Evolutionary conservation across 2,329 filamentous ascomycete genomes (phyloP).

Genomic region (Monilinia vaccinii-corymbosi): DNA sequence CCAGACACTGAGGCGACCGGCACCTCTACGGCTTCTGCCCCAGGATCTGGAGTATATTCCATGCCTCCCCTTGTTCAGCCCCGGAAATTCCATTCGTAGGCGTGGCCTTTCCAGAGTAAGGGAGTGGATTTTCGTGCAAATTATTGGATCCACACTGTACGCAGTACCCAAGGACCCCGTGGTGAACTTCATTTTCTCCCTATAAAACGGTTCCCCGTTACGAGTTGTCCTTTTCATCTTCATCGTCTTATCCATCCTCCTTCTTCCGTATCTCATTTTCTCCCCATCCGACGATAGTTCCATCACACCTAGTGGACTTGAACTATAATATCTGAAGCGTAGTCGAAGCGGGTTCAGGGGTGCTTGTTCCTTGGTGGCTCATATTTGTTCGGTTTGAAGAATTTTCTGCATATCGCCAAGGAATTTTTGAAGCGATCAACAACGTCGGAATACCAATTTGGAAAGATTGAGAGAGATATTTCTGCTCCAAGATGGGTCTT

Average conservation of each 20-base stretch:
- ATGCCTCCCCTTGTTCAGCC: background rate
- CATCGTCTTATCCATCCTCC: background rate
- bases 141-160: conserved; percentile 4
- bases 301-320: background rate
- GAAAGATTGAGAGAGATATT: background rate
- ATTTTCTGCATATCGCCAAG: conserved; percentile 2
- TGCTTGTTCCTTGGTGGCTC: conserved; percentile 1
- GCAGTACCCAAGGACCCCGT: background rate
- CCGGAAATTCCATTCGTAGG: background rate
- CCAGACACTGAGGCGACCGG: background rate
- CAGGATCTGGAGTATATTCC: background rate
- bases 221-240: conserved; percentile 38
- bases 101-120: background rate
- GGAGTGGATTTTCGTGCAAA: background rate
- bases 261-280: background rate
- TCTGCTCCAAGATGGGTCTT: conserved; percentile 30
- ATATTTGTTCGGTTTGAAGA: background rate
- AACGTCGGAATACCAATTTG: background rate
- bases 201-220: conserved; percentile 39
- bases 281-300: background rate
- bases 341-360: background rate
- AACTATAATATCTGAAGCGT: background rate
- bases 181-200: conserved; percentile 33
- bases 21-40: background rate
- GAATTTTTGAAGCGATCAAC: background rate